Conservation (phyloP, 2,329 filamentous ascomycete species). For the Trichoderma koningiopsis region DNA sequence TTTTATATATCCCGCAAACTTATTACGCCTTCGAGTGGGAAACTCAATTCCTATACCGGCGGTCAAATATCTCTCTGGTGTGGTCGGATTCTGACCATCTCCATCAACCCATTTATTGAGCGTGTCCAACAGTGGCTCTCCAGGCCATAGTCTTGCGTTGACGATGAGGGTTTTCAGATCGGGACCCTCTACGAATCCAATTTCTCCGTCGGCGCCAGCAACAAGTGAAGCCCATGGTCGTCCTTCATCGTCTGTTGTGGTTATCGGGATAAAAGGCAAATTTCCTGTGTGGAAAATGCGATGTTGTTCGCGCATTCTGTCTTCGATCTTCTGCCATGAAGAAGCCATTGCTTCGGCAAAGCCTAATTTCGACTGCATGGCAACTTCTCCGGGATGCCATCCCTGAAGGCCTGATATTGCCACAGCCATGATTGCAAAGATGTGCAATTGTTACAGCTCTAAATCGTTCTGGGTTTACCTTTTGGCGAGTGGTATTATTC, state of each 20-base stretch:
- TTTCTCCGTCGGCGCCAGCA: slow-evolving; percentile 12
- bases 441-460: background rate
- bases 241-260: slow-evolving; percentile 18
- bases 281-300: slow-evolving; percentile 24
- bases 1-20: slow-evolving; percentile 21
- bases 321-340: slow-evolving; percentile 9
- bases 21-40: slow-evolving; percentile 22
- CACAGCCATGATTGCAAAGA: background rate
- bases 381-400: slow-evolving; percentile 24
- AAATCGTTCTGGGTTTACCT: background rate
- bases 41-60: slow-evolving; percentile 23
- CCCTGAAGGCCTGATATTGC: slow-evolving; percentile 10
- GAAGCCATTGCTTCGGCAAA: slow-evolving; percentile 9
- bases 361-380: slow-evolving; percentile 16
- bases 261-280: slow-evolving; percentile 18
- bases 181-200: slow-evolving; percentile 19
- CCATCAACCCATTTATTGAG: slow-evolving; percentile 11
- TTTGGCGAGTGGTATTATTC: background rate
- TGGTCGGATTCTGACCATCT: background rate
- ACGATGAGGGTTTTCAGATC: slow-evolving; percentile 21
- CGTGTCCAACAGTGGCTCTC: slow-evolving; percentile 18
- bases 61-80: slow-evolving; percentile 8
- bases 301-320: slow-evolving; percentile 23
- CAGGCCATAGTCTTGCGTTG: slow-evolving; percentile 17
- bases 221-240: slow-evolving; percentile 24